Percentiles rank a stretch among this genome's conserved stretches.
phyloP scores from a whole-genome alignment of 2,329 filamentous ascomycete genomes.

The Aspergillus texensis region DNA sequence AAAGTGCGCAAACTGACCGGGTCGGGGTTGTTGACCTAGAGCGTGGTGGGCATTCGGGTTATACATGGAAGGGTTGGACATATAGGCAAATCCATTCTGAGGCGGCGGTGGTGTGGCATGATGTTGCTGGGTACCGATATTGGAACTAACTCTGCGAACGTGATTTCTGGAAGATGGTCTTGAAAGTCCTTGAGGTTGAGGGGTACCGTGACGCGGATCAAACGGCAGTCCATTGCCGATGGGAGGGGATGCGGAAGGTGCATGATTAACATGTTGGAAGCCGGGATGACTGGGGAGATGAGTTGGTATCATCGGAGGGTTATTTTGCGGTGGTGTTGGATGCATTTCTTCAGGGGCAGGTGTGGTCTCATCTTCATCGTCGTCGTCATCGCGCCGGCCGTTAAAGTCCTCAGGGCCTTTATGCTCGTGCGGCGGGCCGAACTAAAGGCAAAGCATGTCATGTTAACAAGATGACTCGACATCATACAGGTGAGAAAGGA shows the following conservation, averaged over 20 bases:
- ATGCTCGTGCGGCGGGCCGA: conserved; percentile 90
- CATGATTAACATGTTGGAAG: conserved; percentile 83
- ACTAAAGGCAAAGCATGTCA: conserved; percentile 57
- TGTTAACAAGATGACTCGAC: conserved; percentile 10
- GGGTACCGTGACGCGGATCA: conserved; percentile 74
- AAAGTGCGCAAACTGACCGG: conserved; percentile 45
- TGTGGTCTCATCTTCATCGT: conserved; percentile 77
- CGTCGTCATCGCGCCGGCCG: conserved; percentile 72
- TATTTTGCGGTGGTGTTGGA: conserved; percentile 48
- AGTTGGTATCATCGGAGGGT: conserved; percentile 66
- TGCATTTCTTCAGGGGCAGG: conserved; percentile 69
- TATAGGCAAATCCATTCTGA: conserved; percentile 76
- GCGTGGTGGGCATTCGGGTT: conserved; percentile 61
- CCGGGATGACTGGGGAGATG: conserved; percentile 68
- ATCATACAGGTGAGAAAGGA: conserved; percentile 5
- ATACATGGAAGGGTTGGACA: conserved; percentile 84
- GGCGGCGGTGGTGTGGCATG: conserved; percentile 62
- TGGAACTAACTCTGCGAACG: conserved; percentile 72
- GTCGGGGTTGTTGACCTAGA: conserved; percentile 51
- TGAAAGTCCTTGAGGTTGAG: conserved; percentile 75
- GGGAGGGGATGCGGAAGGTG: conserved; percentile 85
- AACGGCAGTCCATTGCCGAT: conserved; percentile 76
- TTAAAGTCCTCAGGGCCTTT: conserved; percentile 93
- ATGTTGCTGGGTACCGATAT: conserved; percentile 67
- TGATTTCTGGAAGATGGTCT: conserved; percentile 80